These are phyloP conservation scores for Persicaria tinctoria DNA, from an alignment of 148 eudicot species.

Conservation along the genomic window DNA sequence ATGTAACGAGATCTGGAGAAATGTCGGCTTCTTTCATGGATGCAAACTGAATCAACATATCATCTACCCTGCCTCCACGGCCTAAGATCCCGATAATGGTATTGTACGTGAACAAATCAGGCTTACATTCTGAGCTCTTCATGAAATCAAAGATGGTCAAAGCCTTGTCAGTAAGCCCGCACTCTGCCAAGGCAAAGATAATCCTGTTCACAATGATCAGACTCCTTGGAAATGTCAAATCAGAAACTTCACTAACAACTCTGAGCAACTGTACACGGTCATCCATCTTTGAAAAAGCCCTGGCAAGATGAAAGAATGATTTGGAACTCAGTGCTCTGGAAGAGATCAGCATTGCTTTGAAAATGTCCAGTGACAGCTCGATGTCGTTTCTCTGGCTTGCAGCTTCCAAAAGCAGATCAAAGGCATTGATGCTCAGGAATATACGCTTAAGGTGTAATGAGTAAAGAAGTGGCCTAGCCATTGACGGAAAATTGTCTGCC, in stretches of 20 bases:
- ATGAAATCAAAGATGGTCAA: conserved; percentile 41
- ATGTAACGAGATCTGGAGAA: conserved; percentile 60
- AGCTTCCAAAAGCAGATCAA: conserved; percentile 54
- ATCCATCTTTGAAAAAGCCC: conserved; percentile 39
- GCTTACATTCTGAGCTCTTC: conserved; percentile 45
- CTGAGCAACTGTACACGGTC: conserved; percentile 29
- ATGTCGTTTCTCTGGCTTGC: conserved; percentile 38
- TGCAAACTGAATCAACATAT: conserved; percentile 62
- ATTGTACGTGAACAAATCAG: conserved; percentile 74
- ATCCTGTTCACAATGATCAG: conserved; percentile 55
- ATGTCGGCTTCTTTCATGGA: conserved; percentile 53
- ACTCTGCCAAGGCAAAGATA: conserved; percentile 59
- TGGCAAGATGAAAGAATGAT: conserved; percentile 49
- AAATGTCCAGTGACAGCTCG: conserved; percentile 36
- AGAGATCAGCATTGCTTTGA: conserved; percentile 49
- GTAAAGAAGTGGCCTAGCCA: conserved; percentile 33
- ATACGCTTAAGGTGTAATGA: conserved; percentile 32
- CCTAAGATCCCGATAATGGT: conserved; percentile 68
- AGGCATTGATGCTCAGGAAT: conserved; percentile 36
- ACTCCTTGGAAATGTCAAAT: conserved; percentile 38
- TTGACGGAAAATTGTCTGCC: conserved; percentile 29
- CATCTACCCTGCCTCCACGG: conserved; percentile 49
- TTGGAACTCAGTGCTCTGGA: conserved; percentile 26
- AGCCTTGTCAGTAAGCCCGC: conserved; percentile 54
- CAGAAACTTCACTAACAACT: conserved; percentile 46